Evolutionary conservation across 139 green algal species (phyloP).

Genomic region (Deuterostichococcus epilithicus): DNA sequence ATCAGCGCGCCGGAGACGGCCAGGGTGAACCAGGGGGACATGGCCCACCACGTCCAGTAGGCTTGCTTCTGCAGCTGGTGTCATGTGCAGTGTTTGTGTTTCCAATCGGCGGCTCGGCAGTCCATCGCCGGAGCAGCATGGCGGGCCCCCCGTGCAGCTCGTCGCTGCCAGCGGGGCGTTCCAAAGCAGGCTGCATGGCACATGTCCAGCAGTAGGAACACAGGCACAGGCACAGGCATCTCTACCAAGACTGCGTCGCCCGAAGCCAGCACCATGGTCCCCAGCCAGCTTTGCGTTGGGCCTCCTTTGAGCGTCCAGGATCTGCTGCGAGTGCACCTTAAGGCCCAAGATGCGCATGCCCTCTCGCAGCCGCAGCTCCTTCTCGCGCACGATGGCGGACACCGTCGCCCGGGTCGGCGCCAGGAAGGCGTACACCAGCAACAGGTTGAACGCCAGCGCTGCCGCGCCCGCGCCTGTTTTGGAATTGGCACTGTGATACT

Average conservation of each 20-base stretch:
- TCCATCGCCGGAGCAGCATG: too few species aligned
- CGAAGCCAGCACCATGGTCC: too few species aligned
- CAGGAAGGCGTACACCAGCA: slow-evolving; percentile 69
- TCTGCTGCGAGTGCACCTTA: slow-evolving; percentile 12
- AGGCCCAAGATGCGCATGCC: slow-evolving; percentile 72
- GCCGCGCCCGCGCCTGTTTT: slow-evolving; percentile 35
- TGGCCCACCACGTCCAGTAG: slow-evolving; percentile 67
- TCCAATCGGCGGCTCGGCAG: too few species aligned
- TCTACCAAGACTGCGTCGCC: too few species aligned
- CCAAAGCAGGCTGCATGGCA: not conserved
- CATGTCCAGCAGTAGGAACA: not conserved
- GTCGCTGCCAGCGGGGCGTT: too few species aligned
- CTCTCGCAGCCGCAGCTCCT: slow-evolving; percentile 77
- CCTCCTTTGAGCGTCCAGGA: too few species aligned
- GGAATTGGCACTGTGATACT: too few species aligned
- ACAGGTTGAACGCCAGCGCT: slow-evolving; percentile 67
- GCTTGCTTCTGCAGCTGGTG: slow-evolving; percentile 33
- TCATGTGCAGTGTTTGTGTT: too few species aligned
- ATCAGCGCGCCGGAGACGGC: slow-evolving; percentile 41
- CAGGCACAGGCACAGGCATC: too few species aligned
- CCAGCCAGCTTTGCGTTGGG: too few species aligned
- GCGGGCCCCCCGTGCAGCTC: not conserved
- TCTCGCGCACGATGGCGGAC: slow-evolving; percentile 64
- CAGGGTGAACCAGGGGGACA: slow-evolving; percentile 60
- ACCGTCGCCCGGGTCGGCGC: slow-evolving; percentile 46